Percentiles rank a stretch among this genome's conserved stretches.
These are phyloP conservation scores for Venturia nashicola DNA, from an alignment of 2,329 filamentous ascomycete genomes.

Conservation along the genomic window DNA sequence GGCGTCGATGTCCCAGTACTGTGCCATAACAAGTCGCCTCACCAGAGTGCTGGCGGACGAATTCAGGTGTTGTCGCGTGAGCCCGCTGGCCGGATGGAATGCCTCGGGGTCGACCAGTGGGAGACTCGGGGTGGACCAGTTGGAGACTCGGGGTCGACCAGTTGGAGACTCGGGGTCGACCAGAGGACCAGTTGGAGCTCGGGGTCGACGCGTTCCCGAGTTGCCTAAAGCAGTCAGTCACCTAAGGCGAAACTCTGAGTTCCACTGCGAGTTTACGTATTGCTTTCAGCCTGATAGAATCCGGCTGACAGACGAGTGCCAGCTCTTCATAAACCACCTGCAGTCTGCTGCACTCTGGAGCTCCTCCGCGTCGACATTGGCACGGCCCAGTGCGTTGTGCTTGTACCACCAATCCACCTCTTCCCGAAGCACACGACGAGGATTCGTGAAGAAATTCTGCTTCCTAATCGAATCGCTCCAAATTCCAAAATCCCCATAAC, in stretches of 20 bases:
- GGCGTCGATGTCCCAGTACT: constrained; percentile 75
- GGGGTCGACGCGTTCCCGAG: not conserved
- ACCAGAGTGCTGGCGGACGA: not conserved
- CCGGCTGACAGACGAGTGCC: not conserved
- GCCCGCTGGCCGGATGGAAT: not conserved
- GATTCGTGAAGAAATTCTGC: not conserved
- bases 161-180: no score
- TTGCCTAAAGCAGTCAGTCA: no score
- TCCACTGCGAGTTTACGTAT: not conserved
- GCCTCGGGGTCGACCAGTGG: no score
- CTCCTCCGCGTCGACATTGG: not conserved
- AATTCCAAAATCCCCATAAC: not conserved
- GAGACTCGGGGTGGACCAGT: no score
- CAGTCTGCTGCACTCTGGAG: not conserved
- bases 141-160: no score
- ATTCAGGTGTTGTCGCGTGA: not conserved
- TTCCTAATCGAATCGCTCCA: not conserved
- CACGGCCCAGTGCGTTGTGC: not conserved
- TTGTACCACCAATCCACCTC: not conserved
- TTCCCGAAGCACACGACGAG: not conserved
- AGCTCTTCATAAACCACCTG: not conserved
- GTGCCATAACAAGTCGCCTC: constrained; percentile 28
- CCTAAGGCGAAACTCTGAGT: not conserved
- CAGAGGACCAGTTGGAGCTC: no score
- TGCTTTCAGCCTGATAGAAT: constrained; percentile 1